Percentiles rank a stretch among this genome's conserved stretches.
Conservation (phyloP, 1,284 basidiomycete genomes). For the Pseudozyma thailandica region DNA sequence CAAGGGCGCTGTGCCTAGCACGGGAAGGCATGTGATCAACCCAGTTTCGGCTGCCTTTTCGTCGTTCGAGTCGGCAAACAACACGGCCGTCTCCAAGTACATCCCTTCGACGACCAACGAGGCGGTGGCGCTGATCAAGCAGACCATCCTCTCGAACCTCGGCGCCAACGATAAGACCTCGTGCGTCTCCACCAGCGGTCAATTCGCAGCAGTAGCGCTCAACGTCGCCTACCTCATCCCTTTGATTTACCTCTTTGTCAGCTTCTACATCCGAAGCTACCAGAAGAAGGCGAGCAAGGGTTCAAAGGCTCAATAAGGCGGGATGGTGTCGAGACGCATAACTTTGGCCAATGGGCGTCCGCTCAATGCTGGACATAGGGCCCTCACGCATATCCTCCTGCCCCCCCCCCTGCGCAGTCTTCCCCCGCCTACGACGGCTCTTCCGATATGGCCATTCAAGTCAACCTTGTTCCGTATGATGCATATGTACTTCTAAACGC, state of each 20-base stretch:
- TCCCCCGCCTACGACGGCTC: too few relatives aligned
- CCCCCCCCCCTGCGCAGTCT: too few relatives aligned
- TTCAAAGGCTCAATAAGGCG: conserved; percentile 30
- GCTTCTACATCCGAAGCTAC: conserved; percentile 58
- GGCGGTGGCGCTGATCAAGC: conserved; percentile 26
- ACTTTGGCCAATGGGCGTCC: too few relatives aligned
- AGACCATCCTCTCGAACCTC: conserved; percentile 19
- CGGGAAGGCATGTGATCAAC: conserved; percentile 39
- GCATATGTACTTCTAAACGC: too few relatives aligned
- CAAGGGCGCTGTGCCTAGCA: conserved; percentile 27
- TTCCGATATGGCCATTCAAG: too few relatives aligned
- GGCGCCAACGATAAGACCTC: conserved; percentile 16
- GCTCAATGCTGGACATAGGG: too few relatives aligned
- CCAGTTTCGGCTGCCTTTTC: conserved; percentile 15
- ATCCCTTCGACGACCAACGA: conserved; percentile 11
- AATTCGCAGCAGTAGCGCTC: conserved; percentile 44
- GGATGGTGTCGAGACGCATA: neutral
- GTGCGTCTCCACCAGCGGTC: conserved; percentile 39
- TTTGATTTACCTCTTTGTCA: conserved; percentile 57
- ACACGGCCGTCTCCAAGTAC: conserved; percentile 3
- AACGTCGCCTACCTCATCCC: conserved; percentile 55
- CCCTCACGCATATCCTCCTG: too few relatives aligned
- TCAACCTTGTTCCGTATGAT: too few relatives aligned
- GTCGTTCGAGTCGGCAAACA: conserved; percentile 17
- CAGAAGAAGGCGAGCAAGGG: conserved; percentile 41